Evolutionary conservation across 805 yeast species (phyloP), one percentile per base, ranked within the genome.

Genomic region (Ogataea nonfermentans): DNA sequence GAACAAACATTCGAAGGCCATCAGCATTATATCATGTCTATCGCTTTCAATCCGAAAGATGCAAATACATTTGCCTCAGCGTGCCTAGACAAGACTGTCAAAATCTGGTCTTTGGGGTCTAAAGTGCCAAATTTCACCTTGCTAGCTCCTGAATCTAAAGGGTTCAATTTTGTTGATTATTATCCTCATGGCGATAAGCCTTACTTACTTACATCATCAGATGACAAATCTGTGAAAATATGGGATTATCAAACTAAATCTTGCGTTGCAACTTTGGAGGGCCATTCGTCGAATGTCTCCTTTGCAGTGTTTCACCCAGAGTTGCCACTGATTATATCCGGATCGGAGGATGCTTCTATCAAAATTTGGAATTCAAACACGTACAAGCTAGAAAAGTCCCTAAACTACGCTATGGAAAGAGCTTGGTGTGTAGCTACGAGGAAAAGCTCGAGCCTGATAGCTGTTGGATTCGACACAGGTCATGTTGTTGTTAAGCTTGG

Each of bases 221-320:
- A 90, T 67, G 97, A 91, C 66, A 76, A 81, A 49, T 81, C 96
- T 2, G 79, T 89, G 49, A 85, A 85, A 56, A 73, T 90, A 36
- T 91, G 96, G 96, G 98, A 90, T 66, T 93, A 93, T 59, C 99
- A 93, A 73, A 88, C 97, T 29, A 93, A 93, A 69, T 79, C 95
- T 6, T 83, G 93, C 60, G 95, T 93, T 34, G 96, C 98, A 9
- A 84, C 95, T 19, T 72, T 93, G 53, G 95, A 84, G 59, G 99
- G 97, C 24, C 99, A 93, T 61, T 71, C 88, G 51, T 78, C 95
- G 31, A 93, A 93, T 62, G 99, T 93, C 29, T 88, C 96, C 19
- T 93, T 89, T 69, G 99, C 99, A 6, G 79, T 90, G 24, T 93
- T 90, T 81, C 99, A 93, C 63, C 96, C 96, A n/a, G 95, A 91